These are phyloP conservation scores for Phaeosphaeriaceae sp. DNA, from an alignment of 2,329 filamentous ascomycete genomes.

Conservation along the genomic window DNA sequence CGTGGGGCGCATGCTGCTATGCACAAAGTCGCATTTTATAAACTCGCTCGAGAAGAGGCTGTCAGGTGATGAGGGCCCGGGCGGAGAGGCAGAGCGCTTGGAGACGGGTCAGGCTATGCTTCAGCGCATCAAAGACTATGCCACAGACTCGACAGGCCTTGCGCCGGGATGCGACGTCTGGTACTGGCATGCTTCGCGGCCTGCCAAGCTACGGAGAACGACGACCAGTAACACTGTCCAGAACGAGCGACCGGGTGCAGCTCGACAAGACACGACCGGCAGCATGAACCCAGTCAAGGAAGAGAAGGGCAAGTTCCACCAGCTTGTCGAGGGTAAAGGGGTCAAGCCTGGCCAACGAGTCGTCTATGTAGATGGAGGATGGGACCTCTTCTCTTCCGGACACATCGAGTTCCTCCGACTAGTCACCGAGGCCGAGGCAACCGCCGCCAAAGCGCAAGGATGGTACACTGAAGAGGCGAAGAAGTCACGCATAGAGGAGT, in stretches of 20 bases:
- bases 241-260: conserved; percentile 30
- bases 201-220: conserved; percentile 48
- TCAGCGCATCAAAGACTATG: conserved; percentile 82
- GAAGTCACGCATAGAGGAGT: conserved; percentile 67
- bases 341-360: conserved; percentile 81
- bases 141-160: conserved; percentile 83
- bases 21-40: conserved; percentile 94
- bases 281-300: conserved; percentile 50
- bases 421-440: conserved; percentile 77
- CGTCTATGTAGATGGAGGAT: conserved; percentile 95
- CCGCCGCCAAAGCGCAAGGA: conserved; percentile 70
- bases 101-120: conserved; percentile 73
- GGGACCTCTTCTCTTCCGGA: conserved; percentile 94
- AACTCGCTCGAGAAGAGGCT: conserved; percentile 76
- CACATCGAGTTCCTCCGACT: conserved; percentile 92
- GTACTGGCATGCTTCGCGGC: conserved; percentile 73
- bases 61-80: conserved; percentile 74
- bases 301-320: conserved; percentile 71
- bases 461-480: conserved; percentile 76
- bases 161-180: conserved; percentile 83
- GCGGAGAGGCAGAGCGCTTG: conserved; percentile 71
- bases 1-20: conserved; percentile 96
- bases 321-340: conserved; percentile 74
- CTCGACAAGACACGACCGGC: conserved; percentile 44
- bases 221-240: conserved; percentile 33